phyloP scores from a whole-genome alignment of 106 monocot genomes.

The Apostasia shenzhenica region DNA sequence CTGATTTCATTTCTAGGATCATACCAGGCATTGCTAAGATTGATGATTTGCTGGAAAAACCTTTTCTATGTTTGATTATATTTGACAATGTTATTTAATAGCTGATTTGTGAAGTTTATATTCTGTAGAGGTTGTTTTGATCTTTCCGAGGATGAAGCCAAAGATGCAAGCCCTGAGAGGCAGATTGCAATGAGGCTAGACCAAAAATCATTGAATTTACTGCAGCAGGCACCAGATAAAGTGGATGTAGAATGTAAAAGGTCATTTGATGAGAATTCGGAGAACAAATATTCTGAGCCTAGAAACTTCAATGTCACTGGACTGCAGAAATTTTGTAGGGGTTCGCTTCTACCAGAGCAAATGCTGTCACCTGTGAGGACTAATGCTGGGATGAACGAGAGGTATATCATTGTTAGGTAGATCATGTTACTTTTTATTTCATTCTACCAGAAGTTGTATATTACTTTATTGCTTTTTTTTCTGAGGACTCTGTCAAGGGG shows the following conservation, averaged over 20 bases:
- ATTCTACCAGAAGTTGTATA: too few relatives aligned
- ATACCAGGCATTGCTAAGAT: too few relatives aligned
- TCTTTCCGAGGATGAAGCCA: slow-evolving; percentile 67
- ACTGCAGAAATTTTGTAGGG: slow-evolving; percentile 42
- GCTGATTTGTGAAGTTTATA: neutral
- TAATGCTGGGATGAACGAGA: slow-evolving; percentile 29
- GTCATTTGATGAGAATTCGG: slow-evolving; percentile 29
- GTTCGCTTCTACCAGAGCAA: slow-evolving; percentile 62
- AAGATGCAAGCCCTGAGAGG: slow-evolving; percentile 24
- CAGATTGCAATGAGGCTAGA: slow-evolving; percentile 20
- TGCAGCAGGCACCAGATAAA: slow-evolving; percentile 19
- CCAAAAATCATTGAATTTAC: slow-evolving; percentile 12
- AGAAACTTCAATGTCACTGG: slow-evolving; percentile 29
- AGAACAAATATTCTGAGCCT: slow-evolving; percentile 31
- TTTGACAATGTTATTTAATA: neutral
- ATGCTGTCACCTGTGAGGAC: slow-evolving; percentile 33
- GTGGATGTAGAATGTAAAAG: slow-evolving; percentile 18
- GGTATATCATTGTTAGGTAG: slow-evolving; percentile 21
- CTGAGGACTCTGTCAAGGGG: too few relatives aligned
- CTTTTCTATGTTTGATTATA: neutral
- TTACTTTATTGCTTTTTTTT: too few relatives aligned
- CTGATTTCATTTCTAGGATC: too few relatives aligned
- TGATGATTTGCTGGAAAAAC: neutral
- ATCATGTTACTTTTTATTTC: too few relatives aligned
- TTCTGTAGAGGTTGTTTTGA: slow-evolving; percentile 77